Evolutionary conservation across 192 early-diverging fungal species (phyloP).

Genomic region (Globomyces pollinis-pini): DNA sequence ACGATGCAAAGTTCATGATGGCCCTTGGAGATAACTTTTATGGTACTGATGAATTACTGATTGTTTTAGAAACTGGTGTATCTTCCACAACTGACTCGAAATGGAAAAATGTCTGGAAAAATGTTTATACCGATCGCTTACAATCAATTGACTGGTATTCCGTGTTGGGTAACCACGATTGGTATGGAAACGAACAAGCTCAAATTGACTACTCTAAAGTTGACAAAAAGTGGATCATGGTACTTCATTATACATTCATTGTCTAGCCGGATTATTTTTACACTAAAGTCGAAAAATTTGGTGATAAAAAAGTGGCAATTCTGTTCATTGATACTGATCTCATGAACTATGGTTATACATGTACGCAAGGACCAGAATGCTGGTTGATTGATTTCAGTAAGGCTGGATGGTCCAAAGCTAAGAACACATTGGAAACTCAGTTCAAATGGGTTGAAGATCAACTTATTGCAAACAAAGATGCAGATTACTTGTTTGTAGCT

Average conservation of each 20-base stretch:
- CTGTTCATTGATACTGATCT: constrained; percentile 6
- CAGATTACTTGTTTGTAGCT: not conserved
- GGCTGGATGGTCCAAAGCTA: not conserved
- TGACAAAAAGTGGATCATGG: not conserved
- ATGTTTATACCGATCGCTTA: not conserved
- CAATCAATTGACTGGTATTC: not conserved
- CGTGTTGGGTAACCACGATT: constrained; percentile 1
- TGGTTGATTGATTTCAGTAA: not conserved
- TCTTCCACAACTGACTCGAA: not conserved
- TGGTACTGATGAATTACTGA: not conserved
- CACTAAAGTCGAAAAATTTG: not conserved
- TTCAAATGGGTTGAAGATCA: not conserved
- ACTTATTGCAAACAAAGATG: not conserved
- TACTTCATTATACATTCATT: no score
- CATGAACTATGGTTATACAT: not conserved
- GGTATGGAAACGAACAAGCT: not conserved
- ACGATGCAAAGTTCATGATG: not conserved
- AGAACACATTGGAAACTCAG: not conserved
- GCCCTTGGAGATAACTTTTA: constrained; percentile 5
- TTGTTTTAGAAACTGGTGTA: not conserved
- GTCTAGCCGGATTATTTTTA: constrained; percentile 8
- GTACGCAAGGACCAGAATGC: no score
- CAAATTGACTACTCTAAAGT: not conserved
- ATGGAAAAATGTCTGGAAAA: not conserved
- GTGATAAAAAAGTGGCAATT: not conserved